phyloP scores from a whole-genome alignment of 2,329 filamentous ascomycete genomes.

The Mycogone perniciosa region DNA sequence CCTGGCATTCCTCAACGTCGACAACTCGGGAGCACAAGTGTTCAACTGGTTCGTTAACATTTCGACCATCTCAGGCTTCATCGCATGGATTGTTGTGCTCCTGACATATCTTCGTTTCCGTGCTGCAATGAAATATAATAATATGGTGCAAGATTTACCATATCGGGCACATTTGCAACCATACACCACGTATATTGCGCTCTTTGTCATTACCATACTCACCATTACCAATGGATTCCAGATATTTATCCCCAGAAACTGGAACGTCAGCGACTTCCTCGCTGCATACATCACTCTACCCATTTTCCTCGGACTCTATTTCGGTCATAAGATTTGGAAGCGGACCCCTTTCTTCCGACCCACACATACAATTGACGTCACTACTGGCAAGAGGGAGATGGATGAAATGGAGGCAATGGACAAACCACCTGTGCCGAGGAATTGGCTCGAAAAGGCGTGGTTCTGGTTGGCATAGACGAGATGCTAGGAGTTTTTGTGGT shows the following conservation, averaged over 20 bases:
- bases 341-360: slow-evolving; percentile 38
- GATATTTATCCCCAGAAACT: slow-evolving; percentile 62
- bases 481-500: not conserved
- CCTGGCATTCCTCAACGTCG: slow-evolving; percentile 64
- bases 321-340: slow-evolving; percentile 51
- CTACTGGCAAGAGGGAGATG: slow-evolving; percentile 56
- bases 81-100: slow-evolving; percentile 56
- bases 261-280: slow-evolving; percentile 57
- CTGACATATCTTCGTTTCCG: slow-evolving; percentile 57
- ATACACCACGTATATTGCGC: slow-evolving; percentile 56
- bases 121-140: slow-evolving; percentile 47
- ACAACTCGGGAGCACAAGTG: slow-evolving; percentile 53
- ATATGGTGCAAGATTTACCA: slow-evolving; percentile 44
- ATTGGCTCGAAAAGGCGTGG: slow-evolving; percentile 47
- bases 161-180: slow-evolving; percentile 51
- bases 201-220: slow-evolving; percentile 55
- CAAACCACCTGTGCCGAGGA: slow-evolving; percentile 40
- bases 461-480: slow-evolving; percentile 45
- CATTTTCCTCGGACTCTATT: slow-evolving; percentile 54
- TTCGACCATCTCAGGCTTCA: slow-evolving; percentile 55
- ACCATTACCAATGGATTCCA: slow-evolving; percentile 70
- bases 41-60: slow-evolving; percentile 69
- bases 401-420: slow-evolving; percentile 49
- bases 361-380: slow-evolving; percentile 47
- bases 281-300: slow-evolving; percentile 57